These are phyloP conservation scores for Backusella parvicylindrica DNA, from an alignment of 192 early-diverging fungal species.

Conservation along the genomic window DNA sequence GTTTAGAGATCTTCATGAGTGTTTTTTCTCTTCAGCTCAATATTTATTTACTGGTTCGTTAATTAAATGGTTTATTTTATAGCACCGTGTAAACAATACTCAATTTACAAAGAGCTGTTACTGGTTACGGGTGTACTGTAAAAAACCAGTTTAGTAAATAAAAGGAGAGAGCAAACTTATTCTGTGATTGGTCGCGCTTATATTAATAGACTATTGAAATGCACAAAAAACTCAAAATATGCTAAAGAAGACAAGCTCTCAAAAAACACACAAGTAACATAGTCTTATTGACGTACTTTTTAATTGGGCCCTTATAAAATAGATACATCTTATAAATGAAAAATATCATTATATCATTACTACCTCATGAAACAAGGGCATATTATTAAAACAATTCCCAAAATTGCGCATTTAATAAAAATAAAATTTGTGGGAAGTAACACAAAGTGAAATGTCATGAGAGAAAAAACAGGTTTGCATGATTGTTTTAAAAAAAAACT, in stretches of 20 bases:
- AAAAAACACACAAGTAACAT: neutral
- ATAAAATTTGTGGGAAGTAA: neutral
- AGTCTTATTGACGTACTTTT: neutral
- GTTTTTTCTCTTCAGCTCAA: neutral
- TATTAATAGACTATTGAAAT: neutral
- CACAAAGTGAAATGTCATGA: neutral
- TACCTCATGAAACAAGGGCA: neutral
- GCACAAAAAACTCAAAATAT: neutral
- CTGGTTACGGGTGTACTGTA: neutral
- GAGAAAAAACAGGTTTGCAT: constrained; percentile 1
- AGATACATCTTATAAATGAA: neutral
- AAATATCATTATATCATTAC: neutral
- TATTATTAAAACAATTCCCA: neutral
- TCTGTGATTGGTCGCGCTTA: neutral
- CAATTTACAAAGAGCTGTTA: neutral
- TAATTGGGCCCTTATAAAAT: neutral
- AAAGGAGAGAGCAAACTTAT: neutral
- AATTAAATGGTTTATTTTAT: neutral
- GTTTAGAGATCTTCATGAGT: neutral
- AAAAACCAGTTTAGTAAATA: neutral
- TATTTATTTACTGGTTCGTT: neutral
- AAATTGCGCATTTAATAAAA: neutral
- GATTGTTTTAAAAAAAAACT: neutral
- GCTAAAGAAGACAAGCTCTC: neutral
- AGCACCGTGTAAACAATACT: neutral